These are phyloP conservation scores for Ophiostoma quercus DNA, from an alignment of 2,329 filamentous ascomycete genomes.

Conservation along the genomic window DNA sequence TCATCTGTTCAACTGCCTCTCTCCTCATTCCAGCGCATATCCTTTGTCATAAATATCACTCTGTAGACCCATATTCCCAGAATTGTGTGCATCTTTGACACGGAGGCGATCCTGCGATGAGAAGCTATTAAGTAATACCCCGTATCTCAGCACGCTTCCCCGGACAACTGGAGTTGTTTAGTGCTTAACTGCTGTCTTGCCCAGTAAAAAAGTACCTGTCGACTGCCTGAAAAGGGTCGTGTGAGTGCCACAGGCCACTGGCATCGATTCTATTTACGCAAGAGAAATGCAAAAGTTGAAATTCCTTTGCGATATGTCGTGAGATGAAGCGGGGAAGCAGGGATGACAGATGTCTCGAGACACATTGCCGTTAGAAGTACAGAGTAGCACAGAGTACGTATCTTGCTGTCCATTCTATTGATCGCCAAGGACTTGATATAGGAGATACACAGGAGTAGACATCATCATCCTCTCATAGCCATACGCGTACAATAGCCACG, in stretches of 20 bases:
- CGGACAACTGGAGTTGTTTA: not conserved
- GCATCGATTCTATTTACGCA: slow-evolving; percentile 8
- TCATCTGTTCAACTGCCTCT: not conserved
- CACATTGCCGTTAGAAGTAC: not conserved
- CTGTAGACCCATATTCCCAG: not conserved
- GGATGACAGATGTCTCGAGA: not conserved
- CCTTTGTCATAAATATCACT: not conserved
- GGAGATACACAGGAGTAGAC: not conserved
- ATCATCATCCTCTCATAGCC: not conserved
- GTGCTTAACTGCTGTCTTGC: not conserved
- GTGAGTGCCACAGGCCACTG: not conserved
- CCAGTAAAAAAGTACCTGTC: not conserved
- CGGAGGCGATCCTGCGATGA: not conserved
- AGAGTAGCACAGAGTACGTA: not conserved
- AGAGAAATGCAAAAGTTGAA: slow-evolving; percentile 10
- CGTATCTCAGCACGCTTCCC: not conserved
- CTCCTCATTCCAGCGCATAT: not conserved
- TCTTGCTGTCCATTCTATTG: not conserved
- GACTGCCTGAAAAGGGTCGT: not conserved
- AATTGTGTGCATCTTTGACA: not conserved
- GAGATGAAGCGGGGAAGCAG: not conserved
- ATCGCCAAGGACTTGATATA: not conserved
- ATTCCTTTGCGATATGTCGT: not conserved
- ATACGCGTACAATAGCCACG: not conserved
- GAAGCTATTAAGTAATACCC: slow-evolving; percentile 12